Evolutionary conservation across 768 basidiomycete species (phyloP).

Genomic region (Gymnopilus junonius): DNA sequence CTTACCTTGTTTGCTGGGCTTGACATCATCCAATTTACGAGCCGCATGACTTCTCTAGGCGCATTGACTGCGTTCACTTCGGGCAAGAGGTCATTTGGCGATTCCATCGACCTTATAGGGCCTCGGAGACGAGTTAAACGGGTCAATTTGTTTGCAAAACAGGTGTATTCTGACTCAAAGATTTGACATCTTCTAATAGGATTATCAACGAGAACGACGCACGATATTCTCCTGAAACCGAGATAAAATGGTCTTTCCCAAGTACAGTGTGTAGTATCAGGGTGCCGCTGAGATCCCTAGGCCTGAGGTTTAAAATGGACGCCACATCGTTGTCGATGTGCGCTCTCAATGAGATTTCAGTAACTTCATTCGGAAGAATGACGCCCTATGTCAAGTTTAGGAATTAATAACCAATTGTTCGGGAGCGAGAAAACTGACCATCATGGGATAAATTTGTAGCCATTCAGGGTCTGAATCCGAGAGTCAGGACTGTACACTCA

Average conservation of each 20-base stretch:
- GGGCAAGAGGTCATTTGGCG: slow-evolving; percentile 48
- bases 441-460: slow-evolving; percentile 60
- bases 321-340: slow-evolving; percentile 57
- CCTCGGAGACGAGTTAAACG: slow-evolving; percentile 63
- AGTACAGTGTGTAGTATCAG: slow-evolving; percentile 73
- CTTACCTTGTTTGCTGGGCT: slow-evolving; percentile 37
- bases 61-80: slow-evolving; percentile 62
- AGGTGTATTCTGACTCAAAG: slow-evolving; percentile 62
- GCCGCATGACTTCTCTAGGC: slow-evolving; percentile 71
- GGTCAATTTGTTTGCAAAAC: slow-evolving; percentile 68
- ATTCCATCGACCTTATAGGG: slow-evolving; percentile 56
- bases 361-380: slow-evolving; percentile 58
- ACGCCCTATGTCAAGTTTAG: slow-evolving; percentile 55
- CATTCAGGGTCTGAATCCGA: slow-evolving; percentile 50
- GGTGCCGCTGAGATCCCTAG: slow-evolving; percentile 54
- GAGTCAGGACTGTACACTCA: background rate
- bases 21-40: slow-evolving; percentile 82
- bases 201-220: slow-evolving; percentile 28
- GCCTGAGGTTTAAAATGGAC: slow-evolving; percentile 53
- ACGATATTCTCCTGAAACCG: slow-evolving; percentile 72
- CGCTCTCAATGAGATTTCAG: slow-evolving; percentile 51
- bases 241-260: slow-evolving; percentile 78
- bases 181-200: background rate
- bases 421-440: slow-evolving; percentile 39
- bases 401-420: background rate